A percentile compares a stretch with the other conserved stretches of the same genome.
Evolutionary conservation across 148 eudicot species (phyloP).

Genomic region (Rhododendron williamsianum): DNA sequence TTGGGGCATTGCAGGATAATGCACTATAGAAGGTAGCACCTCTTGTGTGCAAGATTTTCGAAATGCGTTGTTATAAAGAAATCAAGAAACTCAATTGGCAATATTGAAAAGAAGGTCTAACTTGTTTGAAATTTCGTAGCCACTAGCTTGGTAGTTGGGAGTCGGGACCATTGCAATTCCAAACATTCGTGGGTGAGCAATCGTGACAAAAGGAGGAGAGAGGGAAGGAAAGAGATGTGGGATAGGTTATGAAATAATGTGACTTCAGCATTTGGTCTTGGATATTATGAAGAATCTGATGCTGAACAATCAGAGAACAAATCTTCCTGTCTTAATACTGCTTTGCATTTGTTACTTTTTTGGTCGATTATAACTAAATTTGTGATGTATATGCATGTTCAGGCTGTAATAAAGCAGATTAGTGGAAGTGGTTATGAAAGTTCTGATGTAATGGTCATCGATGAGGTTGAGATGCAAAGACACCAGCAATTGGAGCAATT

Average conservation of each 20-base stretch:
- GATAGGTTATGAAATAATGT: neutral
- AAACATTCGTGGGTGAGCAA: neutral
- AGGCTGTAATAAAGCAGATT: conserved; percentile 96
- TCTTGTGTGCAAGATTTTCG: neutral
- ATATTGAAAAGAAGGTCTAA: neutral
- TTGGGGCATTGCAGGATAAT: neutral
- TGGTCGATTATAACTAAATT: neutral
- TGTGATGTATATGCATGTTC: conserved; percentile 12
- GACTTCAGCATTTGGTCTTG: neutral
- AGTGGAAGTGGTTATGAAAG: conserved; percentile 81
- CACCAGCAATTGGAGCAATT: conserved; percentile 82
- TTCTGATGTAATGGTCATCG: conserved; percentile 80
- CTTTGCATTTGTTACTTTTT: neutral
- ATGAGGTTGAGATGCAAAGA: conserved; percentile 83
- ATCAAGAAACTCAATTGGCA: neutral
- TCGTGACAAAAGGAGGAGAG: neutral
- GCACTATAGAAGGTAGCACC: neutral
- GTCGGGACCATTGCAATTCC: neutral
- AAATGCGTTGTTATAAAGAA: neutral
- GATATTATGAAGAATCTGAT: neutral
- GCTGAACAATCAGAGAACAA: neutral
- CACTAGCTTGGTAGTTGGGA: neutral
- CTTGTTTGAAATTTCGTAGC: neutral
- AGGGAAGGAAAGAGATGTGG: neutral
- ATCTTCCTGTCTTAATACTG: neutral